Evolutionary conservation across 192 early-diverging fungal genomes (phyloP).

Genomic region (Podila verticillata): DNA sequence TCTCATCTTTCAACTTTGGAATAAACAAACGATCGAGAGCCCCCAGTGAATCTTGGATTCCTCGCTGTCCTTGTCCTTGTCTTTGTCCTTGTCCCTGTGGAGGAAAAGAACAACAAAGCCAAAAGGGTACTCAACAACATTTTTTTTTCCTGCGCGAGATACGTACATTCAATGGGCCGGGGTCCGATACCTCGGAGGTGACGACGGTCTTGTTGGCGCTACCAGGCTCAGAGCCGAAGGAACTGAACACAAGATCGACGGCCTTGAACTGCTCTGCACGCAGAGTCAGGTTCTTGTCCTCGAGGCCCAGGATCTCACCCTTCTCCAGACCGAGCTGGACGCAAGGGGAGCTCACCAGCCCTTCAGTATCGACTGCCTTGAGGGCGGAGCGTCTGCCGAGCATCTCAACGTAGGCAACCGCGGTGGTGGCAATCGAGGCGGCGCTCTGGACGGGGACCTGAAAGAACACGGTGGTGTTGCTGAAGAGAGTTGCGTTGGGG

Average conservation of each 20-base stretch:
- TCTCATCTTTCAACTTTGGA: neutral
- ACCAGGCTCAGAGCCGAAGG: slow-evolving; percentile 44
- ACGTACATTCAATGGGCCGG: slow-evolving; percentile 60
- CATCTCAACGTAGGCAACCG: slow-evolving; percentile 60
- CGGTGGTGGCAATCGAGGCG: slow-evolving; percentile 52
- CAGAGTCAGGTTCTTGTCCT: slow-evolving; percentile 55
- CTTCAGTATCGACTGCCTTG: slow-evolving; percentile 48
- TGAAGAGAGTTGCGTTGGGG: slow-evolving; percentile 50
- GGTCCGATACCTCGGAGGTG: slow-evolving; percentile 57
- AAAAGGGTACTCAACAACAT: neutral
- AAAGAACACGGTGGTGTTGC: slow-evolving; percentile 55
- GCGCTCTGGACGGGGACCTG: slow-evolving; percentile 54
- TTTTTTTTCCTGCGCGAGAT: neutral
- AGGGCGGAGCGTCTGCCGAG: slow-evolving; percentile 53
- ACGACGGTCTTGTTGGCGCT: slow-evolving; percentile 59
- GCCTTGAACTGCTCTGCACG: slow-evolving; percentile 57
- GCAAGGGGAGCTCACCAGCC: slow-evolving; percentile 59
- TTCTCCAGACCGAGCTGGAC: slow-evolving; percentile 48
- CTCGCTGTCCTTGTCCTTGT: slow-evolving; percentile 2
- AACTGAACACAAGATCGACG: slow-evolving; percentile 59
- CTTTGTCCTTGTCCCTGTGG: neutral
- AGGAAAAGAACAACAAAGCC: neutral
- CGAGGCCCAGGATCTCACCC: slow-evolving; percentile 31
- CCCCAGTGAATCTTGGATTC: neutral
- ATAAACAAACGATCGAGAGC: neutral